A percentile compares a stretch with the other conserved stretches of the same genome.
These are phyloP conservation scores for Mycosarcoma maydis DNA, from an alignment of 1,284 basidiomycete genomes.

Conservation along the genomic window DNA sequence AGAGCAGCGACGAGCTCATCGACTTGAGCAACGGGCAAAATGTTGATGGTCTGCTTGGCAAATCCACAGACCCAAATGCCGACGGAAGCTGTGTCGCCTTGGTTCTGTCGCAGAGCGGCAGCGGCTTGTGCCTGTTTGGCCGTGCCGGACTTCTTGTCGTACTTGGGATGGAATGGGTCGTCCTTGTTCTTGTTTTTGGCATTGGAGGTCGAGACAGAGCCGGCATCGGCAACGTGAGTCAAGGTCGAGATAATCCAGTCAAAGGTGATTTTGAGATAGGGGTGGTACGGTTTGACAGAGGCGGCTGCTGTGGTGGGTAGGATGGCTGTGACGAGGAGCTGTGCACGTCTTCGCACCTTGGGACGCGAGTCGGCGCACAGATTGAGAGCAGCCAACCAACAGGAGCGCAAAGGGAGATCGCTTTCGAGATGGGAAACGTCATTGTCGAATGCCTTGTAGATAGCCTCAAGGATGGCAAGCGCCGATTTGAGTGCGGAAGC, in stretches of 20 bases:
- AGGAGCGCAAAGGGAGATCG: slow-evolving; percentile 48
- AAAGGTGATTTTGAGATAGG: slow-evolving; percentile 79
- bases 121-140: slow-evolving; percentile 58
- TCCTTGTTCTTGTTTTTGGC: slow-evolving; percentile 73
- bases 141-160: slow-evolving; percentile 59
- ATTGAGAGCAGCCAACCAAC: slow-evolving; percentile 77
- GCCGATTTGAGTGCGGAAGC: slow-evolving; percentile 72
- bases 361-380: slow-evolving; percentile 87
- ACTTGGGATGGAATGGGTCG: slow-evolving; percentile 68
- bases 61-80: slow-evolving; percentile 64
- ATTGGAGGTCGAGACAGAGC: slow-evolving; percentile 68
- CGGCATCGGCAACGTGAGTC: slow-evolving; percentile 75
- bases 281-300: slow-evolving; percentile 73
- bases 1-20: slow-evolving; percentile 51
- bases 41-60: slow-evolving; percentile 53
- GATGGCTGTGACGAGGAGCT: slow-evolving; percentile 82
- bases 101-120: slow-evolving; percentile 56
- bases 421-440: slow-evolving; percentile 66
- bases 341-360: slow-evolving; percentile 90
- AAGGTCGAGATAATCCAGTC: slow-evolving; percentile 81
- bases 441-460: slow-evolving; percentile 77
- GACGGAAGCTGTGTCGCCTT: slow-evolving; percentile 56
- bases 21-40: slow-evolving; percentile 47
- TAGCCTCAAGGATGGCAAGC: slow-evolving; percentile 77
- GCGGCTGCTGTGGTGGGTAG: slow-evolving; percentile 44